These are phyloP conservation scores for Phytopythium vexans DNA, from an alignment of 352 stramenopile species.

Conservation along the genomic window DNA sequence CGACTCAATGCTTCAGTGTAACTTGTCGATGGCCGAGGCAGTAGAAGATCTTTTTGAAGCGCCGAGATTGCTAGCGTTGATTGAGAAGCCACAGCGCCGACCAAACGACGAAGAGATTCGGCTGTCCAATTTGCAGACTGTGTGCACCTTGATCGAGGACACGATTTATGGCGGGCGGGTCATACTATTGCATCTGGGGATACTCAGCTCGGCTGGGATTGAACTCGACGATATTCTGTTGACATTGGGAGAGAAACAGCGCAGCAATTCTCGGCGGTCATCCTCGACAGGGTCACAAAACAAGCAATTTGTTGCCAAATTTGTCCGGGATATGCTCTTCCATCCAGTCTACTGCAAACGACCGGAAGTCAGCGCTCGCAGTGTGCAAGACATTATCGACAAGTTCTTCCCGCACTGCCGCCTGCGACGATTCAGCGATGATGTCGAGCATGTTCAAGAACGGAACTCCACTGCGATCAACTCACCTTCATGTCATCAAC, in stretches of 20 bases:
- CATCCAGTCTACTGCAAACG: conserved; percentile 65
- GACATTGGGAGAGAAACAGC: conserved; percentile 53
- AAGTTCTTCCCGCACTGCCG: conserved; percentile 71
- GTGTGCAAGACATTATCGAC: conserved; percentile 56
- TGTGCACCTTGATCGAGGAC: conserved; percentile 56
- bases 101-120: conserved; percentile 35
- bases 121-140: conserved; percentile 29
- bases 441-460: conserved; percentile 28
- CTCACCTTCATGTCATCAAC: neutral
- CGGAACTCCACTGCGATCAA: conserved; percentile 1
- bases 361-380: conserved; percentile 29
- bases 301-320: conserved; percentile 49
- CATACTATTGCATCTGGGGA: conserved; percentile 60
- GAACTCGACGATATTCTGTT: conserved; percentile 51
- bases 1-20: conserved; percentile 60
- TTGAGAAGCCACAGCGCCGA: conserved; percentile 3
- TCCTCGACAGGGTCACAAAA: conserved; percentile 21
- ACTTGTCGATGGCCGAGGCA: conserved; percentile 40
- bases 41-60: conserved; percentile 24
- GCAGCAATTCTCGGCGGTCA: conserved; percentile 24
- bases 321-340: conserved; percentile 78
- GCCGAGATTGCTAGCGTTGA: conserved; percentile 5
- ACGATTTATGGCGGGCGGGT: conserved; percentile 42
- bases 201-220: conserved; percentile 38
- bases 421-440: conserved; percentile 59